Evolutionary conservation across 2,329 filamentous ascomycete species (phyloP).

Genomic region (Talaromyces sp.): DNA sequence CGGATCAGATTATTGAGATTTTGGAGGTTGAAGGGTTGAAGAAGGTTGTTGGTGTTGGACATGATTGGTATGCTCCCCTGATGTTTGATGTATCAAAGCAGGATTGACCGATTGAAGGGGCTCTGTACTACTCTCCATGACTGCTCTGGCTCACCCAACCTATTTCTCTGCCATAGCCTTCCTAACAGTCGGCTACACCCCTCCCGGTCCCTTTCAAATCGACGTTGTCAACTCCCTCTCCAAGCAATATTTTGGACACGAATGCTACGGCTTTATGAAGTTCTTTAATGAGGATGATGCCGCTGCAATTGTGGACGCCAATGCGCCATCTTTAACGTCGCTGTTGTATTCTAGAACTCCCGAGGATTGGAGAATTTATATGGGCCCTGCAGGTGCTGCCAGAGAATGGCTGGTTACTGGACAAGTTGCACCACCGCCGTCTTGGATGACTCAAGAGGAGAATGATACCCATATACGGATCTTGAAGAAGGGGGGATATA

Average conservation of each 20-base stretch:
- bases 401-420: constrained; percentile 6
- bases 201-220: neutral
- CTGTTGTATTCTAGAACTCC: neutral
- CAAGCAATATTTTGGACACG: neutral
- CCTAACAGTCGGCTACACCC: constrained; percentile 7
- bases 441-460: constrained; percentile 17
- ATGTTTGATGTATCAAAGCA: neutral
- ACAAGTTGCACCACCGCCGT: neutral
- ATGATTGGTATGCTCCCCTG: constrained; percentile 23
- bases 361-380: constrained; percentile 2
- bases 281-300: constrained; percentile 14
- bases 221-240: neutral
- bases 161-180: constrained; percentile 16
- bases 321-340: neutral
- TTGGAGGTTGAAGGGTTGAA: constrained; percentile 29
- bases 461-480: constrained; percentile 4
- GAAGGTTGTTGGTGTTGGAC: constrained; percentile 26
- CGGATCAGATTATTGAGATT: constrained; percentile 35
- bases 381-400: constrained; percentile 11
- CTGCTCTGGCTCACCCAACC: neutral
- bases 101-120: neutral
- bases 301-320: neutral
- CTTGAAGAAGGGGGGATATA: constrained; percentile 15
- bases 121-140: constrained; percentile 5
- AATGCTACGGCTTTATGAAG: constrained; percentile 9